Evolutionary conservation across 2,329 filamentous ascomycete species (phyloP), one percentile per base, ranked within the genome.

Genomic region (Alternaria triticimaculans): DNA sequence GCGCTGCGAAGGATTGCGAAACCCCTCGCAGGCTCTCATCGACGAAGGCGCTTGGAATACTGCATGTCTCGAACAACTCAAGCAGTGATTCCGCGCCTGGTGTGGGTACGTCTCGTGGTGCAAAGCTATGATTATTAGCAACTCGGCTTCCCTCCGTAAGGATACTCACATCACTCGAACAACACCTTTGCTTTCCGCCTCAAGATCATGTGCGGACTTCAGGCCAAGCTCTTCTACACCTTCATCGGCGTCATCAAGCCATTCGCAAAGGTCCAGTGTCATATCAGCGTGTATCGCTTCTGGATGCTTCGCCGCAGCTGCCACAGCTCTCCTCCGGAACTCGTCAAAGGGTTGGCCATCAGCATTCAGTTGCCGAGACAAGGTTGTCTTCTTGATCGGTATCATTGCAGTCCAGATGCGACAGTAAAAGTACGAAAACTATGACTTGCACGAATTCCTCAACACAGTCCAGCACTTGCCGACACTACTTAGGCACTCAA

Each of bases 1-100:
- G 65, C 11, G 60, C 64, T n/a, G 73, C 72, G 49, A 77, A 77
- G 0, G 75, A 76, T 21, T 75, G 72, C 20, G 75, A 73, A 14
- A 73, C 69, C n/a, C 59, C 61, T 23, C 75, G 69, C 9, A 73
- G 49, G 12, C 75, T 60, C 45, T 77, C 76, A 2, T 67, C 62
- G 0, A 77, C 45, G 26, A 77, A 78, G 0, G 68, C 66, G 12
- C 67, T 70, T 12, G 76, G 76, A 15, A 77, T 69, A 14, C 50
- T 37, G 10, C 67, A 72, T 12, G 57, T 55, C 1, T 71, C 56
- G 46, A 76, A 76, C 1, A 77, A 50, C 5, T 69, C 65, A 2
- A 55, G 11, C 41, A 74, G 37, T 0, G 63, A 62, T 5, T 64
- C 51, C 1, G 56, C 64, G 8, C 60, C 53, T 15, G 67, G 62